These are phyloP conservation scores for Cenchrus americanus DNA, from an alignment of 176 grass and related monocot species.

Conservation along the genomic window DNA sequence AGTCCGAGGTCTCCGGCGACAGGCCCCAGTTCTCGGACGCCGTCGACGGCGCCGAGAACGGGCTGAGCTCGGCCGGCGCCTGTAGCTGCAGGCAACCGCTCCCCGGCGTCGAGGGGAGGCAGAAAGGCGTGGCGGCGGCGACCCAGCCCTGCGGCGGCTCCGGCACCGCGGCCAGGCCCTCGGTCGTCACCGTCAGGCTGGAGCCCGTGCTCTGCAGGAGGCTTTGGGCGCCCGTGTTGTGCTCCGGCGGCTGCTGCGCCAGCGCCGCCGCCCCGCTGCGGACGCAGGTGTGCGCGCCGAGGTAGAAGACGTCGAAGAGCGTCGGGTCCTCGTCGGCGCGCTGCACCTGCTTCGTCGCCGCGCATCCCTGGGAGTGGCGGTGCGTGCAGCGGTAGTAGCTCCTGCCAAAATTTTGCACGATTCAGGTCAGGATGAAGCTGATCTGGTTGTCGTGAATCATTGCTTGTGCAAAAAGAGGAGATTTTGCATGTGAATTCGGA, in stretches of 20 bases:
- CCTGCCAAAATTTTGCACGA: constrained; percentile 39
- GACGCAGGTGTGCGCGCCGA: constrained; percentile 59
- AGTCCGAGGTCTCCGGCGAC: constrained; percentile 59
- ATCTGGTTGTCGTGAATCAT: neutral
- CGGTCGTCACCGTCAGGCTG: constrained; percentile 45
- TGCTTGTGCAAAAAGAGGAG: neutral
- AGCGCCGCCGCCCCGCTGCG: constrained; percentile 1
- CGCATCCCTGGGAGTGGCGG: constrained; percentile 44
- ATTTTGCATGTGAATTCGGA: neutral
- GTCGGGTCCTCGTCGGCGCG: constrained; percentile 48
- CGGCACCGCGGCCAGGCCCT: constrained; percentile 18
- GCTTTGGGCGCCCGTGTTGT: neutral
- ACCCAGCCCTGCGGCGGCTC: constrained; percentile 12
- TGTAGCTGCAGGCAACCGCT: neutral
- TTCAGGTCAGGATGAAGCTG: neutral
- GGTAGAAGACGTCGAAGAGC: constrained; percentile 61
- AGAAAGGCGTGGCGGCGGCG: constrained; percentile 35
- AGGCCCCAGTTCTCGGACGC: constrained; percentile 35
- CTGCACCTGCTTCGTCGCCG: constrained; percentile 69
- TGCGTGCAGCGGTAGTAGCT: constrained; percentile 70
- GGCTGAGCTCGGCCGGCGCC: constrained; percentile 3
- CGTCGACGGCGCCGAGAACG: constrained; percentile 31
- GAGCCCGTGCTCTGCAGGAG: constrained; percentile 48
- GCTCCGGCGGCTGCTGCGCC: neutral
- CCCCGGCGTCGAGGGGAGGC: constrained; percentile 37